Evolutionary conservation across 192 early-diverging fungal species (phyloP), one percentile per base, ranked within the genome.

Genomic region (Podila clonocystis): DNA sequence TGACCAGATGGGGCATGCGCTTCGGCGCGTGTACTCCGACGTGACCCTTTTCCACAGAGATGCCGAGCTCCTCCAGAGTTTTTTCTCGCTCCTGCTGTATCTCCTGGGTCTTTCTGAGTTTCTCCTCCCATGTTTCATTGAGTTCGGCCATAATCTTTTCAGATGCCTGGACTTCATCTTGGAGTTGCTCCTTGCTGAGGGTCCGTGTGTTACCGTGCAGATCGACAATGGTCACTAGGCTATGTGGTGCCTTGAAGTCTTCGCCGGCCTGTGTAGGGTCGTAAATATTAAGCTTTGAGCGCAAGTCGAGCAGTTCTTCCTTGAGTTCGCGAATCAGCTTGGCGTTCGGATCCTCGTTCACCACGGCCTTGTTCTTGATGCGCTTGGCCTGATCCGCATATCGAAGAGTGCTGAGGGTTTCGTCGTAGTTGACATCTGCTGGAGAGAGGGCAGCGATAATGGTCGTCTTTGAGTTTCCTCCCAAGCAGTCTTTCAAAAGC

Each of bases 351-450:
- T 96, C 94, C 80, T 98, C 96, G 79, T 98, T 98, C 55, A 98
- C 93, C 0, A 94, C 88, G 12, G 96, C 95, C 77, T 92, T 92
- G 75, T 96, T 98, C 75, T 96, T 91, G 79, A 98, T 96, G 52
- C 87, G 89, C 77, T 96, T 97, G 24, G 96, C 97, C 45, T 95
- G 91, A 68, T 97, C 94, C 5, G 94, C 95, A 74, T 96, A 98
- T 36, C 97, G 87, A 36, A 98, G 84, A 7, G 97, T 98, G 68
- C 90, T 93, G 6, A 95, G 85, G 7, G 94, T 91, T 84, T 95
- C 94, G 63, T 89, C 86, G 63, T 90, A 93, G 58, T 90, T 85
- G 29, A 86, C 67, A 33, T 88, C 90, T 0, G 94, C 90, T 0
- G 94, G 94, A 30, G 94, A 94, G 28, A 95, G 87, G 0, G 93